Base-by-base conservation (phyloP, 805 yeast genomes). In the Tetrapisispora namnaoensis region DNA sequence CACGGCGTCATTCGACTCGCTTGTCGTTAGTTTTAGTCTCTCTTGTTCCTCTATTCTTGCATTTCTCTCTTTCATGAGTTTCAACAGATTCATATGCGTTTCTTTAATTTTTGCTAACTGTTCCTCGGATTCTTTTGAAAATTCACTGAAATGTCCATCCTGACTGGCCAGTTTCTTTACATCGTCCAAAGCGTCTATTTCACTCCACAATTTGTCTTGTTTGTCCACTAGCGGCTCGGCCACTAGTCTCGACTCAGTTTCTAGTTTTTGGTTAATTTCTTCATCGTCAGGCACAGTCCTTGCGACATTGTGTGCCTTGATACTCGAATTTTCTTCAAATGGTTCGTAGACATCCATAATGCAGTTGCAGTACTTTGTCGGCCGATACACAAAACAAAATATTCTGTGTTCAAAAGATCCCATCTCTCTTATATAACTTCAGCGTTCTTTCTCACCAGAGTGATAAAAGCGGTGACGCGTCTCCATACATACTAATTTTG, bases 171-270 rank as follows among this genome's bases (percentile, higher is more conserved):
- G 72, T 46, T 71, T 72, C 49, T 77, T 76, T 8, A 88, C 93
- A 53, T 86, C 95, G 54, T 87, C 90, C 53, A 91, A 71, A 0
- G 86, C 83, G 57, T 86, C 95, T 45, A 89, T 81, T 55, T 87
- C 95, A 7, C 91, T 82, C 95, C 95, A 90, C 42, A 86, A 71
- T 37, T 47, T 49, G 21, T 56, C 55, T 37, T 56, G 60, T 3
- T 35, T 44, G 42, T 55, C 51, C 2, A 52, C 47, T 3, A 43
- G 45, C 1, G 58, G 60, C n/a, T 43, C 32, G 14, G 54, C 71
- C 55, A 44, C 61, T 45, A 45, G 58, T 76, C 75, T 65, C 86
- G 95, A 66, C 3, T 16, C 37, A 3, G 22, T 21, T 20, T 17
- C 34, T 24, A 39, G 17, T 13, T 39, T 39, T 4, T 13, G 11